Percentiles rank a stretch among this genome's conserved stretches.
Evolutionary conservation across 331 rosid species (phyloP).

Genomic region (Stylosanthes scabra): DNA sequence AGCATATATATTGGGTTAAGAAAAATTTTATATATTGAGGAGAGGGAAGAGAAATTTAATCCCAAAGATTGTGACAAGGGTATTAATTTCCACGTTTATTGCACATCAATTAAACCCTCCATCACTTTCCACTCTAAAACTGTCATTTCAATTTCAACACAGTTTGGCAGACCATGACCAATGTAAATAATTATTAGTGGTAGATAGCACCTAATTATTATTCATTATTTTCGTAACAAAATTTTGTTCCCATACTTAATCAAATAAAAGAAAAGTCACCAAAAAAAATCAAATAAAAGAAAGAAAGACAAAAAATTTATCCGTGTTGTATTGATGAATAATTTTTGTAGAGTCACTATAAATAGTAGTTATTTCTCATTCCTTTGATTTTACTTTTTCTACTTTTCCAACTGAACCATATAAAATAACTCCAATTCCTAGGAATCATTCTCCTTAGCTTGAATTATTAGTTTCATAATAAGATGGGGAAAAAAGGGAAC

Average conservation of each 20-base stretch:
- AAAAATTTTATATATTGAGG: background rate
- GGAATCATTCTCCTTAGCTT: background rate
- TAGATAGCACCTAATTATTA: background rate
- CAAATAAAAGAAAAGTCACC: too few species aligned
- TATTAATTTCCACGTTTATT: conserved; percentile 31
- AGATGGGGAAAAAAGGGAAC: background rate
- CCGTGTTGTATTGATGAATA: background rate
- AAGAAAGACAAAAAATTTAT: background rate
- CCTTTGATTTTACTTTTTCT: too few species aligned
- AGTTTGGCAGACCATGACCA: conserved; percentile 37
- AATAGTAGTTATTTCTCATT: too few species aligned
- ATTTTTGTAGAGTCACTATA: background rate
- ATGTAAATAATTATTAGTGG: background rate
- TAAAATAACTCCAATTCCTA: background rate
- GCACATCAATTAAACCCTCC: conserved; percentile 28
- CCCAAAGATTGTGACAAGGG: conserved; percentile 14
- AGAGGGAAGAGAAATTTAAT: background rate
- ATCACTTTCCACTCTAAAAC: conserved; percentile 36
- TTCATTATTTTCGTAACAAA: too few species aligned
- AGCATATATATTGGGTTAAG: background rate
- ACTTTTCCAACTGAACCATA: background rate
- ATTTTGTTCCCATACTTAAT: too few species aligned
- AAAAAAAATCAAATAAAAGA: background rate
- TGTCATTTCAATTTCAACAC: conserved; percentile 36
- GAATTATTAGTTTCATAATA: background rate